Evolutionary conservation across 768 basidiomycete species (phyloP).

Genomic region (Filobasidium wieringae): DNA sequence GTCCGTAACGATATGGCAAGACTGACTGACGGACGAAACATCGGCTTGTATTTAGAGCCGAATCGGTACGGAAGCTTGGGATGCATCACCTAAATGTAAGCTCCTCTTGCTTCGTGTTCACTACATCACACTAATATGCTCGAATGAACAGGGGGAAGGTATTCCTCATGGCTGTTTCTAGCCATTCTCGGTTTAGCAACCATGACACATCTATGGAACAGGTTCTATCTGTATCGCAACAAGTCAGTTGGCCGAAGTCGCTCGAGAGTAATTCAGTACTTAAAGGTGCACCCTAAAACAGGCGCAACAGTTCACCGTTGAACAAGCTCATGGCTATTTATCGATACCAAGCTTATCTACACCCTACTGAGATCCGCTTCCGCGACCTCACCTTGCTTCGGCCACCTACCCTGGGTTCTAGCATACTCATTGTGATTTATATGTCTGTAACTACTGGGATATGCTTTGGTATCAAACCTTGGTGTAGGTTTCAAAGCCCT

Average conservation of each 20-base stretch:
- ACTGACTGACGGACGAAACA: not conserved
- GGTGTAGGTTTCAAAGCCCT: not conserved
- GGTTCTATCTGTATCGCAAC: not conserved
- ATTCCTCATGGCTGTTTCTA: not conserved
- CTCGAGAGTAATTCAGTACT: no score
- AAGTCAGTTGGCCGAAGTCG: no score
- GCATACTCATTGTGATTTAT: not conserved
- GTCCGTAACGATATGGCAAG: not conserved
- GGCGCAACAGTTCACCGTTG: no score
- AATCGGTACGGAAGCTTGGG: conserved; percentile 6
- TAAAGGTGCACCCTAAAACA: no score
- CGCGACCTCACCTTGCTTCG: conserved; percentile 1
- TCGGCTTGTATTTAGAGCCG: not conserved
- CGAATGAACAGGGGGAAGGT: not conserved
- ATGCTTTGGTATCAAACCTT: conserved; percentile 5
- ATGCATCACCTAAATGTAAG: not conserved
- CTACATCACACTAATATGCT: not conserved
- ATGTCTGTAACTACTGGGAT: not conserved
- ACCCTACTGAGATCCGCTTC: not conserved
- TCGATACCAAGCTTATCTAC: not conserved
- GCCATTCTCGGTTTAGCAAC: not conserved
- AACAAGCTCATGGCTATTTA: not conserved
- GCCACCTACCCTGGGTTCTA: not conserved
- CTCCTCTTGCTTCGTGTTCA: not conserved
- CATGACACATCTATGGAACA: not conserved